Evolutionary conservation across 169 alveolate genomes (phyloP).

Genomic region (Plasmodium cynomolgi): DNA sequence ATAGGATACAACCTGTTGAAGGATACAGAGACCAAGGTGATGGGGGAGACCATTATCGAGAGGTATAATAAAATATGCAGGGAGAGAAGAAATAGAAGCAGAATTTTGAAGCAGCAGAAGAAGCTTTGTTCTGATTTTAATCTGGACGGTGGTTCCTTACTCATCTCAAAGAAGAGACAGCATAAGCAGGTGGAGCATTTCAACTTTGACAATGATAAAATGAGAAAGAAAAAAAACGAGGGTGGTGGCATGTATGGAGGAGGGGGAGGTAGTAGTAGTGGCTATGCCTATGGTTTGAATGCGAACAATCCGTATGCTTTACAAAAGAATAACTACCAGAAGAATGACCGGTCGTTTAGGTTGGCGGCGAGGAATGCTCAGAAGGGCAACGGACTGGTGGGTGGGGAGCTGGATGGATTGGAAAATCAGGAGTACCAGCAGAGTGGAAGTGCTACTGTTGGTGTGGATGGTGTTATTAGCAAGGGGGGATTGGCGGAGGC

Average conservation of each 20-base stretch:
- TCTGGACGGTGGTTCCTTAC: conserved; percentile 6
- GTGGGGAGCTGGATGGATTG: neutral
- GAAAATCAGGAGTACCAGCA: neutral
- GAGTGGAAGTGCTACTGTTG: neutral
- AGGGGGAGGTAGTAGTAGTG: neutral
- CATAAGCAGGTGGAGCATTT: conserved; percentile 60
- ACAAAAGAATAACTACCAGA: conserved; percentile 42
- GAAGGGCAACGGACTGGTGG: conserved; percentile 13
- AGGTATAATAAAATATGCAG: conserved; percentile 61
- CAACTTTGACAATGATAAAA: conserved; percentile 34
- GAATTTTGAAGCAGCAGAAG: conserved; percentile 67
- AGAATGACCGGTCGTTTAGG: conserved; percentile 60
- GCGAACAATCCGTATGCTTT: conserved; percentile 53
- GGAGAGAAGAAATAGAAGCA: conserved; percentile 64
- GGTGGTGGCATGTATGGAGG: neutral
- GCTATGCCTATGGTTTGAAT: neutral
- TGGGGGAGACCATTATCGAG: conserved; percentile 53
- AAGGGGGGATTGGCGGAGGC: neutral
- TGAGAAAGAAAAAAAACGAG: conserved; percentile 42
- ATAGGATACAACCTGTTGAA: conserved; percentile 32
- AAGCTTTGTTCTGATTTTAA: conserved; percentile 24
- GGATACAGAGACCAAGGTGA: conserved; percentile 7
- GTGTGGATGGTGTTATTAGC: neutral
- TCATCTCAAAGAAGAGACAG: conserved; percentile 46
- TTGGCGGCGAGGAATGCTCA: conserved; percentile 74